Base-by-base conservation (phyloP, 1,284 basidiomycete genomes). In the Athelia psychrophila region DNA sequence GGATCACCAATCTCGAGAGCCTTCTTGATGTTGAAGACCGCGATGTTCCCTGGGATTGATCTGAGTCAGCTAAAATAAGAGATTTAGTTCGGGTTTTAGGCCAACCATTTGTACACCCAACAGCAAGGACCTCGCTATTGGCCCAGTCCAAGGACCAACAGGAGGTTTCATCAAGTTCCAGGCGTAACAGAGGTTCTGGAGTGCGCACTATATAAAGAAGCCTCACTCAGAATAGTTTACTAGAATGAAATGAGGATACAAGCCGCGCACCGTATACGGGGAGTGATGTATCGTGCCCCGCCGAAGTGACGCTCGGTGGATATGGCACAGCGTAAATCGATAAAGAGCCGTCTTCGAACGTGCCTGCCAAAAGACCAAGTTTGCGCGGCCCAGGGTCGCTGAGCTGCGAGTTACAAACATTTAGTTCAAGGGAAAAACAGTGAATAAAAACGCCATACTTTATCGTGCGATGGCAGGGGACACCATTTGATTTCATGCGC, bases 401-500 rank as follows among this genome's bases (percentile, higher is more conserved):
- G 35, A 16, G 10, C 18, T 18, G 45, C 44, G 42, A 16, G 38
- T 9, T 23, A 60, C 52, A 10, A 30, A 53, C 47, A 48, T 38
- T 48, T 15, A 9, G 25, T 18, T 8, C 2, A 18, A 3, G 33
- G 22, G 19, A 8, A 23, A 23, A 3, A 30, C 54, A 16, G 22
- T 46, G 9, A 23, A 47, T n/a, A 49, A 35, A 56, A 48, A 48
- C 56, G 19, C 8, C 44, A 8, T n/a, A 27, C 44, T 16, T 27
- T 46, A 63, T 93, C 91, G 60, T 91, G 81, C 18, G 85, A 80
- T 0, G 92, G 92, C 33, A 92, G 64, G 3, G 93, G 94, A 69
- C 93, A 95, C 93, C 94, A 97, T 67, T 87, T 91, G 16, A 94
- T 63, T 49, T 91, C 85, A 57, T 84, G 79, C 3, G 84, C 88